These are phyloP conservation scores for Bjerkandera adusta DNA, from an alignment of 1,284 basidiomycete genomes.

Conservation along the genomic window DNA sequence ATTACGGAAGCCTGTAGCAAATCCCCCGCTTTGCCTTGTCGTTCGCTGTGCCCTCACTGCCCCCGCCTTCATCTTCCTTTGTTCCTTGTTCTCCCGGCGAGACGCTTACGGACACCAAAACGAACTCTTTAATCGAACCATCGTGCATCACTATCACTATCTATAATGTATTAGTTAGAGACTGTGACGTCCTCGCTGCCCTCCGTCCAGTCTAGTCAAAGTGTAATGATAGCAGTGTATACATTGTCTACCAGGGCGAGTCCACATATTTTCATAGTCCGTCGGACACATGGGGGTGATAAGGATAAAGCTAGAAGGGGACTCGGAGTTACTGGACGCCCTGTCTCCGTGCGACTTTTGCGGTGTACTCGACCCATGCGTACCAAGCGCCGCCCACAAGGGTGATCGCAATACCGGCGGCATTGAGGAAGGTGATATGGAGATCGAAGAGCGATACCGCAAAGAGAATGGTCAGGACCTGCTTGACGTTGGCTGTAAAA, in stretches of 20 bases:
- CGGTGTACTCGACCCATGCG: constrained; percentile 68
- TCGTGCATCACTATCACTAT: not conserved
- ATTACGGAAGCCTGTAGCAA: constrained; percentile 3
- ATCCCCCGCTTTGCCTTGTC: not conserved
- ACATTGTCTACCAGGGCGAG: constrained; percentile 3
- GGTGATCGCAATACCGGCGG: constrained; percentile 78
- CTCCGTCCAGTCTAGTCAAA: not conserved
- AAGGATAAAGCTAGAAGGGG: not conserved
- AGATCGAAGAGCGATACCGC: constrained; percentile 84
- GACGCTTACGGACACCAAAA: not conserved
- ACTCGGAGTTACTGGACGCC: not conserved
- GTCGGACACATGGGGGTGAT: not conserved
- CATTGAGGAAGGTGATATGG: constrained; percentile 76
- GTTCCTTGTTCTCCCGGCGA: not conserved
- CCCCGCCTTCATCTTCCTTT: not conserved
- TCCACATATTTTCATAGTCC: constrained; percentile 4
- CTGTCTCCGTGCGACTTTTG: constrained; percentile 27
- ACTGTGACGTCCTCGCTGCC: too few relatives aligned
- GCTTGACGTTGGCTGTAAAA: constrained; percentile 80
- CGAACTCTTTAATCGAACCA: not conserved
- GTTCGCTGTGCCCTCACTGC: not conserved
- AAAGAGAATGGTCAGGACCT: constrained; percentile 87
- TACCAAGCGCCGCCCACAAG: constrained; percentile 85
- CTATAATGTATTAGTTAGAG: not conserved
- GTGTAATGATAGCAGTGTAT: not conserved